phyloP scores from a whole-genome alignment of 192 early-diverging fungal species.

The Gonapodya prolifera region DNA sequence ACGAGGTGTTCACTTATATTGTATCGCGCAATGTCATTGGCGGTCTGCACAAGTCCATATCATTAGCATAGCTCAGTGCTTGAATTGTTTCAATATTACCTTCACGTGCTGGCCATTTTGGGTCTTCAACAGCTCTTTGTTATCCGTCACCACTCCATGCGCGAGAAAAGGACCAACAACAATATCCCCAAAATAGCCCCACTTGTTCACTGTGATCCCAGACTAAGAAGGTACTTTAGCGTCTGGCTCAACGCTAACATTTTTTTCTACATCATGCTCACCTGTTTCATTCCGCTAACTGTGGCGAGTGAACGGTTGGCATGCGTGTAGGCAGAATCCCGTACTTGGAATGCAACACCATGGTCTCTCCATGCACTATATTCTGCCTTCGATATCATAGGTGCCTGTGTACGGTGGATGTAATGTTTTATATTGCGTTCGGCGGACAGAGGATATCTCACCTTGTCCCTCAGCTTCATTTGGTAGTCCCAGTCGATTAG shows the following conservation, averaged over 20 bases:
- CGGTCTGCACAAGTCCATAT: background rate
- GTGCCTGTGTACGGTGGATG: conserved; percentile 8
- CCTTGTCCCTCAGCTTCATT: conserved; percentile 35
- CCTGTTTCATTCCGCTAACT: conserved; percentile 22
- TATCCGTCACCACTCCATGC: conserved; percentile 31
- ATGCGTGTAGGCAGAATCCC: conserved; percentile 15
- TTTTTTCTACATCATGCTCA: background rate
- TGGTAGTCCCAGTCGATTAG: conserved; percentile 48
- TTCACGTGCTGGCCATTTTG: conserved; percentile 24
- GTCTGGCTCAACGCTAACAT: background rate
- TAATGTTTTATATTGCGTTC: background rate
- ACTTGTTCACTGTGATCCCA: conserved; percentile 28
- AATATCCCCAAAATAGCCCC: conserved; percentile 42
- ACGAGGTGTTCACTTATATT: background rate
- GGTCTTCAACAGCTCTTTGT: conserved; percentile 28
- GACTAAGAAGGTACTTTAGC: background rate
- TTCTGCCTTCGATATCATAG: conserved; percentile 26
- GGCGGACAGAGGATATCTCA: background rate
- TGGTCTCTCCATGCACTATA: conserved; percentile 23
- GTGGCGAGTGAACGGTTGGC: conserved; percentile 37
- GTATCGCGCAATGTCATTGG: background rate
- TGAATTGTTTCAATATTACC: background rate
- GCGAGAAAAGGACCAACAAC: conserved; percentile 36
- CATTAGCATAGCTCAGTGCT: background rate
- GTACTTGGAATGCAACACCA: conserved; percentile 29